Evolutionary conservation across 495 filamentous ascomycete species (phyloP), one percentile per base, ranked within the genome.

Genomic region (Coniosporium apollinis): DNA sequence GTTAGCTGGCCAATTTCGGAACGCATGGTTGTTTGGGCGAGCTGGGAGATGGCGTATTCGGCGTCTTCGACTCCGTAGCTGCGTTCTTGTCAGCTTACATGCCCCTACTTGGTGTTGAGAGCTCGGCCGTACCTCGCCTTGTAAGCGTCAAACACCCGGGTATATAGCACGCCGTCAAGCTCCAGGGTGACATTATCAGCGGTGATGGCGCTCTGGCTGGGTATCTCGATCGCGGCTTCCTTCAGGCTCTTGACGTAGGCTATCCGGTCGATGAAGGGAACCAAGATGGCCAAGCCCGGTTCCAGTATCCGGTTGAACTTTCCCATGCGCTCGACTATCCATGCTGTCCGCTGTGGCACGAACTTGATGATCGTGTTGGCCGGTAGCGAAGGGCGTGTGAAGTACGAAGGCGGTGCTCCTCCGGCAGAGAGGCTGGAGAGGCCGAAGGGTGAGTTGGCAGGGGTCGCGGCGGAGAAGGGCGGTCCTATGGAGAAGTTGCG

Each of bases 301-400:
- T 94, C 69, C 33, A 97, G 59, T 44, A 96, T 94, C 17, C 83
- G 69, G 59, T 82, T 72, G 64, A 89, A 97, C 53, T 85, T 87
- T 32, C 89, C 89, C 89, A 97, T 97, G 42, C 89, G 82, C 62
- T 97, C 91, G 25, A 97, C 89, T 39, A 97, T 84, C 91, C 91
- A 97, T 62, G 89, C 91, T 37, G 87, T 94, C 63, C 96, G 89
- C 58, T 97, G 91, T 7, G 91, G 89, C 19, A 97, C 91, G 63
- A 97, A 97, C 37, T 86, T 83, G 43, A 97, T 68, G 45, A 97
- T 66, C 17, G 91, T 96, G 61, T 96, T 97, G 37, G 85, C 78
- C 16, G 89, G 89, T 18, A 93, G 64, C 11, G 66, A 55, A 31
- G 65, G 56, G 22, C 69, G 67, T 47, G 69, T 70, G 44, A 75